phyloP scores from a whole-genome alignment of 2,329 filamentous ascomycete genomes.

The Xylariales sp. region DNA sequence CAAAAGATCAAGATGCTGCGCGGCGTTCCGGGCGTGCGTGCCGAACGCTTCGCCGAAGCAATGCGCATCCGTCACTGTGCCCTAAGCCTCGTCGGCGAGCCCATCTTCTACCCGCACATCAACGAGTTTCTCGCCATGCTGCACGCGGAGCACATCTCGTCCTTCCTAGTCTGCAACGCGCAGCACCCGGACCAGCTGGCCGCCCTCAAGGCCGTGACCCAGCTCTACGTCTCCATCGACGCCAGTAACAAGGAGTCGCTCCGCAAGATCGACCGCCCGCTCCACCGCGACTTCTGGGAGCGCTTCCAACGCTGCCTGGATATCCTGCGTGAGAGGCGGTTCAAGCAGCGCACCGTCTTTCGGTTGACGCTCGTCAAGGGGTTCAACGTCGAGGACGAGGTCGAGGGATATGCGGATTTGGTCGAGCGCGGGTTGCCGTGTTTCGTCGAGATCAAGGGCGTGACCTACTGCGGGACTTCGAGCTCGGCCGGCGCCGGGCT shows the following conservation, averaged over 20 bases:
- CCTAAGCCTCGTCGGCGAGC: conserved; percentile 86
- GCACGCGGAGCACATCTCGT: conserved; percentile 81
- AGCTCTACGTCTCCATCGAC: conserved; percentile 95
- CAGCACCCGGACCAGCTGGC: conserved; percentile 91
- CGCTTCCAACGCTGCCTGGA: conserved; percentile 87
- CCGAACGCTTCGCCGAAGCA: conserved; percentile 87
- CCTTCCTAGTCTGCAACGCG: conserved; percentile 94
- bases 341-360: conserved; percentile 88
- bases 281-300: conserved; percentile 97
- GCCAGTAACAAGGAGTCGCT: conserved; percentile 86
- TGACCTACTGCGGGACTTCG: conserved; percentile 92
- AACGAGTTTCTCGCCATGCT: conserved; percentile 85
- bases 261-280: conserved; percentile 81
- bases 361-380: conserved; percentile 93
- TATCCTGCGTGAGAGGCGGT: conserved; percentile 77
- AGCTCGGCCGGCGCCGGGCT: conserved; percentile 79
- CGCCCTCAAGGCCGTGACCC: conserved; percentile 78
- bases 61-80: conserved; percentile 93
- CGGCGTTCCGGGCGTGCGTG: conserved; percentile 85
- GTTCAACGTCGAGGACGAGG: conserved; percentile 95
- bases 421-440: conserved; percentile 82
- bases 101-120: conserved; percentile 98
- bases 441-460: conserved; percentile 93
- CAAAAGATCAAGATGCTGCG: conserved; percentile 97
- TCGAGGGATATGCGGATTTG: conserved; percentile 81